These are phyloP conservation scores for Hypoxylon sp. DNA, from an alignment of 2,329 filamentous ascomycete species.

Conservation along the genomic window DNA sequence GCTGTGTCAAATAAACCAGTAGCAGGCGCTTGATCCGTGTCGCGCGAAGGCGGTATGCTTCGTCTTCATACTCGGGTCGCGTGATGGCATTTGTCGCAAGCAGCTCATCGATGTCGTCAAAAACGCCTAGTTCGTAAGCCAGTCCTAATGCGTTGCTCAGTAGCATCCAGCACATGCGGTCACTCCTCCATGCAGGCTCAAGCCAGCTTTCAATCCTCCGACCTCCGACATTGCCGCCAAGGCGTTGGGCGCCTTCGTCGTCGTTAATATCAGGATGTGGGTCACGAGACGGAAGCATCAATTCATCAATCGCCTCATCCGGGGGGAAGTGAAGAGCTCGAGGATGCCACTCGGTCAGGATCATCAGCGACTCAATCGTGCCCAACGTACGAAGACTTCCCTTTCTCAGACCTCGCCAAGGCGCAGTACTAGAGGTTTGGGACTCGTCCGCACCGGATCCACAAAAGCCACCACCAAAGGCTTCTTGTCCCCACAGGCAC, in stretches of 20 bases:
- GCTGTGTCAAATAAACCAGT: conserved; percentile 90
- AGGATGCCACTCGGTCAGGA: conserved; percentile 97
- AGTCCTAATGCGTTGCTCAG: conserved; percentile 90
- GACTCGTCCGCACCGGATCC: conserved; percentile 75
- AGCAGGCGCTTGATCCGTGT: conserved; percentile 87
- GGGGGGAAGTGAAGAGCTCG: conserved; percentile 93
- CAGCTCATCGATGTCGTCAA: conserved; percentile 86
- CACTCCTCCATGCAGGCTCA: conserved; percentile 93
- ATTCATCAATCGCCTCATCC: conserved; percentile 78
- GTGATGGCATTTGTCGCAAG: conserved; percentile 70
- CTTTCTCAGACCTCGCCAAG: conserved; percentile 77
- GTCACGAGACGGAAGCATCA: conserved; percentile 72
- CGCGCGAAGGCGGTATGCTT: conserved; percentile 80
- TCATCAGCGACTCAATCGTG: conserved; percentile 92
- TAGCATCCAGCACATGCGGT: conserved; percentile 98
- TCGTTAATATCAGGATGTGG: conserved; percentile 58
- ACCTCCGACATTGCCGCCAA: conserved; percentile 75
- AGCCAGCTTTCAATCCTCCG: conserved; percentile 94
- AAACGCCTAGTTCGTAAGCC: conserved; percentile 94
- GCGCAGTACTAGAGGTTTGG: conserved; percentile 75
- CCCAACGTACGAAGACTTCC: conserved; percentile 89
- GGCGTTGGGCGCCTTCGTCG: conserved; percentile 58
- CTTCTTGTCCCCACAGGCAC: conserved; percentile 95
- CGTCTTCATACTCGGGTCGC: conserved; percentile 77
- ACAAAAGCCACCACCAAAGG: conserved; percentile 90